Percentiles rank a stretch among this genome's conserved stretches.
phyloP scores from a whole-genome alignment of 495 filamentous ascomycete genomes.

The Xylaria cubensis region DNA sequence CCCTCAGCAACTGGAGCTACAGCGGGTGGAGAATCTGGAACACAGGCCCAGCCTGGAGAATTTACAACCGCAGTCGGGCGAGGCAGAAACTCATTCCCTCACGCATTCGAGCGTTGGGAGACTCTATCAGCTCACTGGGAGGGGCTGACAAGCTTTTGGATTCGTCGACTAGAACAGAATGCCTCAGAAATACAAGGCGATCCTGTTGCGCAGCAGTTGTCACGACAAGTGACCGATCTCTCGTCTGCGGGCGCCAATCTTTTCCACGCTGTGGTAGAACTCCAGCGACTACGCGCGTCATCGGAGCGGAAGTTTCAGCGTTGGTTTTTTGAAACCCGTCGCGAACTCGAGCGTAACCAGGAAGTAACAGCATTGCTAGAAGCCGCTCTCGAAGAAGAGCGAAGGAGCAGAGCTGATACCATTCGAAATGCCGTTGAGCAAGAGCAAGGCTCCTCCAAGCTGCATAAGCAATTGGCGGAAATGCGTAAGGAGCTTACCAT shows the following conservation, averaged over 20 bases:
- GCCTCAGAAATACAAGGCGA: constrained; percentile 81
- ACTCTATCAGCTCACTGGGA: constrained; percentile 97
- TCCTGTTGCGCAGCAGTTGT: constrained; percentile 84
- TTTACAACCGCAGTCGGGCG: constrained; percentile 41
- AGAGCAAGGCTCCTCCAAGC: constrained; percentile 68
- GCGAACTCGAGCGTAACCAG: constrained; percentile 82
- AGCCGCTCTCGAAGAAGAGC: constrained; percentile 72
- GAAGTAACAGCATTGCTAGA: constrained; percentile 87
- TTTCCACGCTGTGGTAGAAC: constrained; percentile 95
- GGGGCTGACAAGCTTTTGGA: constrained; percentile 96
- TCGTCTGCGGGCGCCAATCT: constrained; percentile 96
- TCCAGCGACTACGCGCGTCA: constrained; percentile 93
- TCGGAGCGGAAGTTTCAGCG: constrained; percentile 98
- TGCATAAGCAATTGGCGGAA: constrained; percentile 79
- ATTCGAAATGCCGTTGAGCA: constrained; percentile 66
- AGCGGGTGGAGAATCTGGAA: constrained; percentile 33
- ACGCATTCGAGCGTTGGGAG: constrained; percentile 98
- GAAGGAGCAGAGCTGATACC: constrained; percentile 69
- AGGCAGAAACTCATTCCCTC: constrained; percentile 73
- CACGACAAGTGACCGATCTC: constrained; percentile 91
- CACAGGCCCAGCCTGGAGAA: constrained; percentile 38
- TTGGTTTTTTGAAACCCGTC: constrained; percentile 95
- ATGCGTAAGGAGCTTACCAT: constrained; percentile 91
- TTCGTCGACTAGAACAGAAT: constrained; percentile 87
- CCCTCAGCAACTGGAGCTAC: constrained; percentile 30